Conservation (phyloP, 2,329 filamentous ascomycete species). For the Nannizziopsis barbatae region DNA sequence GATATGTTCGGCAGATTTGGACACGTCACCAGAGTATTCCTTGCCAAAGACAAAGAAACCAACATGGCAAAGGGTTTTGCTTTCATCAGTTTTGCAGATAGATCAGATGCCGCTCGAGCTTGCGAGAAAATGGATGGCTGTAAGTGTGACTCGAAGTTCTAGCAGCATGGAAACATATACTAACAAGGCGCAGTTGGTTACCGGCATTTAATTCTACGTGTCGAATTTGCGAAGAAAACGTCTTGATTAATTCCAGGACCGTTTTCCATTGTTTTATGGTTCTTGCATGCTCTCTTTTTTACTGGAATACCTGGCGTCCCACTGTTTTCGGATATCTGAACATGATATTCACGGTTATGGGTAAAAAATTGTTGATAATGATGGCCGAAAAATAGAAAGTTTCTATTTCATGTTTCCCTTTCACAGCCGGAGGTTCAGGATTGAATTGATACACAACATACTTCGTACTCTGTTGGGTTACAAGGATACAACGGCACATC, state of each 20-base stretch:
- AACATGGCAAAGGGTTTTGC: slow-evolving; percentile 96
- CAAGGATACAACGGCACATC: no score
- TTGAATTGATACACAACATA: not conserved
- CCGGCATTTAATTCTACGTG: slow-evolving; percentile 42
- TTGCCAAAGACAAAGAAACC: slow-evolving; percentile 96
- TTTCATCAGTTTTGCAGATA: slow-evolving; percentile 93
- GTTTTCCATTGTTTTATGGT: slow-evolving; percentile 2
- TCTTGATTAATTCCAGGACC: slow-evolving; percentile 16
- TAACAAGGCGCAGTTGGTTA: slow-evolving; percentile 36
- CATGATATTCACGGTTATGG: slow-evolving; percentile 8
- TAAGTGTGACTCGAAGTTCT: slow-evolving; percentile 31
- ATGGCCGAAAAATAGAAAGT: slow-evolving; percentile 12
- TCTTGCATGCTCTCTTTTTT: slow-evolving; percentile 13
- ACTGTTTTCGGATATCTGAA: slow-evolving; percentile 10
- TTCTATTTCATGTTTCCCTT: not conserved
- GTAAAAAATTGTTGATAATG: slow-evolving; percentile 13
- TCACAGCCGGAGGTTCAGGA: not conserved
- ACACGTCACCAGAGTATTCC: slow-evolving; percentile 90
- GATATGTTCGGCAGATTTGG: slow-evolving; percentile 98
- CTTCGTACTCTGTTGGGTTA: no score
- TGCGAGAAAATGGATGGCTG: slow-evolving; percentile 97
- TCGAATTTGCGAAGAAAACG: slow-evolving; percentile 43
- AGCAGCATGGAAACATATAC: slow-evolving; percentile 4
- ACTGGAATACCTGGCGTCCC: not conserved
- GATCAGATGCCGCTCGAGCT: slow-evolving; percentile 78